Percentiles rank a stretch among this genome's conserved stretches.
Evolutionary conservation across 306 rosid genomes (phyloP).

Genomic region (Neltuma alba): DNA sequence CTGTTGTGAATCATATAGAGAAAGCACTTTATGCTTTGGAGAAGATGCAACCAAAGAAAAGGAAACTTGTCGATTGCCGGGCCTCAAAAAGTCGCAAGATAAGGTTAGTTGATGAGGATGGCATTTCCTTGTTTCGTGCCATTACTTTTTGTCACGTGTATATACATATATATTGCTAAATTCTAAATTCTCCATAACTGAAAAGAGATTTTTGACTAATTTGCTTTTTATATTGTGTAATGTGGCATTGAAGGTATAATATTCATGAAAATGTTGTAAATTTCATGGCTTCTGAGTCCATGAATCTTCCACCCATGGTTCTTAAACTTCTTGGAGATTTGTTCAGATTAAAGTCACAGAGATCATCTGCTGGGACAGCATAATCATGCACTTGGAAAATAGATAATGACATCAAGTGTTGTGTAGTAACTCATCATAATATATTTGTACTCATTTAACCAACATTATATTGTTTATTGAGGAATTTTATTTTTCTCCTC

Average conservation of each 20-base stretch:
- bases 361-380: slow-evolving; percentile 44
- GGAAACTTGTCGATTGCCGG: slow-evolving; percentile 83
- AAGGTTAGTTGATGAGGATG: slow-evolving; percentile 55
- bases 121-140: not conserved
- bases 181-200: too few species aligned
- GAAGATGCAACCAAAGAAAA: slow-evolving; percentile 73
- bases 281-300: slow-evolving; percentile 72
- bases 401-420: slow-evolving; percentile 23
- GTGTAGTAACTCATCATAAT: not conserved
- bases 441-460: slow-evolving; percentile 30
- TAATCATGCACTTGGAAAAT: slow-evolving; percentile 28
- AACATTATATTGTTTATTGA: too few species aligned
- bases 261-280: slow-evolving; percentile 88
- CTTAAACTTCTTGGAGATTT: slow-evolving; percentile 64
- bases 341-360: slow-evolving; percentile 64
- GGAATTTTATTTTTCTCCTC: slow-evolving; percentile 18
- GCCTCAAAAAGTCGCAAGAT: slow-evolving; percentile 96
- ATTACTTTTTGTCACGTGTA: not conserved
- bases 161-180: too few species aligned
- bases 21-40: slow-evolving; percentile 68
- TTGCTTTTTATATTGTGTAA: not conserved
- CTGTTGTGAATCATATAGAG: slow-evolving; percentile 51
- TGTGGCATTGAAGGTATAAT: slow-evolving; percentile 57
- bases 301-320: slow-evolving; percentile 61
- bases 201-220: slow-evolving; percentile 25